Conservation (phyloP, 2,329 filamentous ascomycete genomes). For the Trichoderma afroharzianum region DNA sequence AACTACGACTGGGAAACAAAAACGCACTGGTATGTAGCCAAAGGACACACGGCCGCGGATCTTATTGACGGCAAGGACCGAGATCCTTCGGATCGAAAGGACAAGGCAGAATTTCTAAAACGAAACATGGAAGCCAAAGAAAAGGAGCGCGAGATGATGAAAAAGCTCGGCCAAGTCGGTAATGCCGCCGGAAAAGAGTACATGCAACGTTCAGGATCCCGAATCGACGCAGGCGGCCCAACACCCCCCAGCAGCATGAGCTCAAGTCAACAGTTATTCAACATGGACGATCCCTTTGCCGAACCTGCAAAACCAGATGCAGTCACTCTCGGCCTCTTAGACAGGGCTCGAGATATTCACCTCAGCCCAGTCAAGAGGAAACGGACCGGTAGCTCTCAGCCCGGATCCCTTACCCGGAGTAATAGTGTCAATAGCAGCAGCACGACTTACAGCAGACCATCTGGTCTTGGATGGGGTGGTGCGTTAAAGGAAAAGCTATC, state of each 20-base stretch:
- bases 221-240: neutral
- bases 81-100: conserved; percentile 54
- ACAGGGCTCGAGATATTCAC: conserved; percentile 44
- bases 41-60: conserved; percentile 52
- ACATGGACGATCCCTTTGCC: conserved; percentile 23
- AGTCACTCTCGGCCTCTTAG: conserved; percentile 32
- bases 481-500: conserved; percentile 53
- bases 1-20: conserved; percentile 58
- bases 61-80: conserved; percentile 63
- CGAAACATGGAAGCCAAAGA: conserved; percentile 63
- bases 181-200: conserved; percentile 68
- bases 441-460: conserved; percentile 15
- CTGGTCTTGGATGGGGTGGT: conserved; percentile 55
- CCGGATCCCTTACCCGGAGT: conserved; percentile 27
- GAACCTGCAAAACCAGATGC: conserved; percentile 40
- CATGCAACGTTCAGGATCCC: conserved; percentile 47
- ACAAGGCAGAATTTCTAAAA: conserved; percentile 63
- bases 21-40: conserved; percentile 52
- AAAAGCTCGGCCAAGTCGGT: conserved; percentile 61
- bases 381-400: conserved; percentile 48
- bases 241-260: conserved; percentile 17
- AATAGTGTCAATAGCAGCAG: conserved; percentile 20
- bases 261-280: neutral
- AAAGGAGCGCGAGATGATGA: conserved; percentile 69
- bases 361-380: conserved; percentile 62